Conservation (phyloP, 2,329 filamentous ascomycete genomes). For the Didymella pomorum region DNA sequence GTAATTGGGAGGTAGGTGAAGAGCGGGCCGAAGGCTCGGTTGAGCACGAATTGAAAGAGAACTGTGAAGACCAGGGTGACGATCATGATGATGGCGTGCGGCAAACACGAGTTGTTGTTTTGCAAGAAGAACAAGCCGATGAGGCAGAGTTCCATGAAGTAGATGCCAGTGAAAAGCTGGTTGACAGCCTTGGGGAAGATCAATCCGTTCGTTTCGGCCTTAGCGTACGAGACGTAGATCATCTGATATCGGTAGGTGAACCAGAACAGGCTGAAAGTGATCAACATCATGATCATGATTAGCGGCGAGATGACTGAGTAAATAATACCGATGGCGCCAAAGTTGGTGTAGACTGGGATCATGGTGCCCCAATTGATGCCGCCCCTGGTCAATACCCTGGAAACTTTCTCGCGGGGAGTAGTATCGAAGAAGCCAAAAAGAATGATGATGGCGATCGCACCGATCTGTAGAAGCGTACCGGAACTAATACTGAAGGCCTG, state of each 20-base stretch:
- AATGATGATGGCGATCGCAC: slow-evolving; percentile 79
- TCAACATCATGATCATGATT: slow-evolving; percentile 90
- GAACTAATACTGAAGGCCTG: slow-evolving; percentile 92
- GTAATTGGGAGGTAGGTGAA: slow-evolving; percentile 92
- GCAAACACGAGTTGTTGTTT: slow-evolving; percentile 69
- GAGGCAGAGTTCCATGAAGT: slow-evolving; percentile 91
- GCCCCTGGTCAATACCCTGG: slow-evolving; percentile 78
- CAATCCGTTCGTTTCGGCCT: slow-evolving; percentile 88
- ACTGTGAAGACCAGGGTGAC: slow-evolving; percentile 73
- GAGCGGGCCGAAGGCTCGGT: slow-evolving; percentile 82
- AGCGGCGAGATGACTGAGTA: slow-evolving; percentile 90
- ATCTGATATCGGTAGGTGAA: slow-evolving; percentile 96
- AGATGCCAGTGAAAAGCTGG: slow-evolving; percentile 92
- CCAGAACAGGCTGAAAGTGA: slow-evolving; percentile 93
- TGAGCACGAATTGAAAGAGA: slow-evolving; percentile 81
- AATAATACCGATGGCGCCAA: slow-evolving; percentile 87
- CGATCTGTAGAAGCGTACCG: slow-evolving; percentile 84
- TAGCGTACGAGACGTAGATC: slow-evolving; percentile 90
- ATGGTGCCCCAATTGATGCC: slow-evolving; percentile 89
- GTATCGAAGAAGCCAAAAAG: slow-evolving; percentile 82
- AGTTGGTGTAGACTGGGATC: slow-evolving; percentile 96
- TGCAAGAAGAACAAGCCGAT: slow-evolving; percentile 90
- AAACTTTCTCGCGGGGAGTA: slow-evolving; percentile 84
- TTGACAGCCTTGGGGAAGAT: slow-evolving; percentile 93
- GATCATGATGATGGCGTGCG: slow-evolving; percentile 88